Evolutionary conservation across 805 yeast species (phyloP), one percentile per base, ranked within the genome.

Genomic region (Kodamaea leandrae): DNA sequence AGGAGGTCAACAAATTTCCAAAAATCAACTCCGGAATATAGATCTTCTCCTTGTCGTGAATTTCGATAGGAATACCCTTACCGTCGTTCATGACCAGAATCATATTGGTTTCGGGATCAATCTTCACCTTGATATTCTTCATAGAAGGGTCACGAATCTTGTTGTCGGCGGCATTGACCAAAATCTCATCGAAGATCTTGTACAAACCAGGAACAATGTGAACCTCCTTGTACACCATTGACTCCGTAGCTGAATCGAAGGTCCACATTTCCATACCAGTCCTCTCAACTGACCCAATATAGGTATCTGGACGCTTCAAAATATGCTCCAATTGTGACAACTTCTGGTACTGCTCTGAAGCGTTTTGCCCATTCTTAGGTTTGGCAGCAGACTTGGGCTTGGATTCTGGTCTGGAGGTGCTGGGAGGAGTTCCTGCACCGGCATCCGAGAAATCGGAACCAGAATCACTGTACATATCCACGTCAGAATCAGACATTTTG

Each of bases 101-200:
- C 14, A 76, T 55, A 57, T 88, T 88, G 38, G 74, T 71, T 44
- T 83, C 96, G 3, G 82, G 72, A 52, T 86, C 83, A 42, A 93
- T 87, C 28, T 66, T 74, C n/a, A 93, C 98, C 42, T 80, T 86
- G 47, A 93, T 78, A 52, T 76, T 80, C 51, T 80, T 85, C 99
- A 93, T 93, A 7, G 76, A 51, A 1, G 96, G 88, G 59, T 93
- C 99, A 52, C 98, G 79, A 46, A 91, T 91, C 68, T 93, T 93
- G 71, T 93, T 93, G 65, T 93, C 99, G 10, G 99, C 99, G 4
- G 99, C 98, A 62, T 93, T 93, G 40, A 93, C 99, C 47, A 93
- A 70, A 44, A 93, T 90, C 66, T 93, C 99, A 63, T 93, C 99
- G 60, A 93, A 93, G 42, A 93, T 91, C 66, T 93, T 93, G 67